Evolutionary conservation across 106 monocot genomes (phyloP), one percentile per base, ranked within the genome.

Genomic region (Dioscorea zingiberensis): DNA sequence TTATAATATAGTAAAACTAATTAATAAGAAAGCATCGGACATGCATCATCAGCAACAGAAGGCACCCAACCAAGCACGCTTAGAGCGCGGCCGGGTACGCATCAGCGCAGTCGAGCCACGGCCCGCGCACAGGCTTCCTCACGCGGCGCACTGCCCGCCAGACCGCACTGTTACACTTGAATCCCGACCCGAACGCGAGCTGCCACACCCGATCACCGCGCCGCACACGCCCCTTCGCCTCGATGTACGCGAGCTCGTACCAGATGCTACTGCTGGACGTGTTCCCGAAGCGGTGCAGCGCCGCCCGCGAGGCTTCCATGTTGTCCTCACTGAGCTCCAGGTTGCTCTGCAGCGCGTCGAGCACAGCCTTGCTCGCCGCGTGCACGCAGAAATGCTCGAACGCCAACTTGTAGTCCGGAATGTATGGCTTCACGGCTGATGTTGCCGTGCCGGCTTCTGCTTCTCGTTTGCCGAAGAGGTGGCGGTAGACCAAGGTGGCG

Each of bases 351-450:
- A 95, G 83, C 75, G 87, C 86, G 69, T 91, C 87, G 9, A 95
- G 87, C 66, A 94, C 90, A 0, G 65, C 60, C 66, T 81, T 89
- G 74, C 94, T 87, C 6, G 87, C 87, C 0, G 89, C 87, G 71
- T 95, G 95, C 58, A 91, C 76, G 83, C 95, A 95, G 72, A 91
- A 88, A 74, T 95, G 95, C 74, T 95, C 87, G 82, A 95, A 95
- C 10, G 95, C 95, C 25, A 84, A 80, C 70, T 87, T 85, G 81
- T 85, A 95, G 68, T 95, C 83, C 0, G 95, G 87, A 44, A 91
- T 85, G 87, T 93, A 93, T 0, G 92, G 87, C 55, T 73, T 78
- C 22, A 63, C 46, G 53, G 68, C 51, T 27, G 71, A 26, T 38
- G 51, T 18, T 55, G 16, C 46, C 19, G 62, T 13, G 23, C 13